Evolutionary conservation across 371 early-diverging fungal genomes (phyloP), one percentile per base, ranked within the genome.

Genomic region (Lichtheimia corymbifera): DNA sequence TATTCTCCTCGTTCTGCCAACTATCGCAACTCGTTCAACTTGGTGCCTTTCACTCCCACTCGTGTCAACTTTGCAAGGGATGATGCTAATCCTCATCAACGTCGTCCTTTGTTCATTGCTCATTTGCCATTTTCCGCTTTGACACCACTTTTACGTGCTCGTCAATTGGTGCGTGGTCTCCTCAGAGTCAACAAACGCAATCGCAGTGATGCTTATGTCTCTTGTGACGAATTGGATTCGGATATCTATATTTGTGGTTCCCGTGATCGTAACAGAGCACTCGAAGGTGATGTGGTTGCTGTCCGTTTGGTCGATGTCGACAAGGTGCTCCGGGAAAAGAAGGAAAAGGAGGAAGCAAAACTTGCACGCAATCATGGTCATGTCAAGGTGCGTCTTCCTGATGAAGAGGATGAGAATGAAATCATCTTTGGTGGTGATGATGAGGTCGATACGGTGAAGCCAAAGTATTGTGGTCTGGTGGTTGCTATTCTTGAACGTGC

Each of bases 261-360:
- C 40, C 73, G 77, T 43, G 81, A 83, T 50, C 88, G 94, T 50
- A 97, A 97, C 76, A 88, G 97, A 28, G 94, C 96, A 1, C 67
- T 95, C 20, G 91, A 93, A 53, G 94, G 93, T 4, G 97, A 97
- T 65, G 74, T 87, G 5, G 97, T 97, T n/a, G 91, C 88, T 17
- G 80, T 97, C 9, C 77, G 83, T 62, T 64, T 95, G 27, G 80
- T 97, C n/a, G 84, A 85, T 57, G 88, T 86, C 0, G 83, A 83
- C 9, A 91, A 88, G 60, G 74, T 89, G 40, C 63, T 80, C 47
- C 64, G 68, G 20, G 82, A 84, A 51, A 87, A 86, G 79, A 70
- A 73, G 51, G 80, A 78, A 50, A 82, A 79, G 57, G 82, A 86
- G 66, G 78, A 78, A 41, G 77, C 75, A 22, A 73, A 81, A 60